Evolutionary conservation across 202 grass and related monocot species (phyloP), one percentile per base, ranked within the genome.

Genomic region (Saccharum hybrid): DNA sequence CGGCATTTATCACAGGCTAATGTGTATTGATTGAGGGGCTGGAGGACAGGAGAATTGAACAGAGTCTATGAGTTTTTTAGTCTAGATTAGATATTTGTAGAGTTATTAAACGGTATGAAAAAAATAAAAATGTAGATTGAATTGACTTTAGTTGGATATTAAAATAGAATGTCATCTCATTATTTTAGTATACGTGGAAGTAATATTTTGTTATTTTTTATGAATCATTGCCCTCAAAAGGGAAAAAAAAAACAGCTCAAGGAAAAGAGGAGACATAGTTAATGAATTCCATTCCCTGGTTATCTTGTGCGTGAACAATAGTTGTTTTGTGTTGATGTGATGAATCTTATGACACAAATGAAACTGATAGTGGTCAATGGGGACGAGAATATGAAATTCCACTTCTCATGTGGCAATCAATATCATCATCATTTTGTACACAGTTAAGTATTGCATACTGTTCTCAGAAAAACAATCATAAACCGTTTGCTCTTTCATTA

Each of bases 401-500:
- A 6, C 34, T 61, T 66, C n/a, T 72, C 33, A 67, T 34, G 3
- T 11, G 46, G 15, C 38, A 59, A 78, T 45, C 8, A 65, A 40
- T 68, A 19, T 16, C 16, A 71, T 19, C 45, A 68, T 37, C 21
- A 14, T 12, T n/a, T 75, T 64, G 34, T 77, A 42, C 26, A 5
- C 21, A 37, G 23, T 37, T 39, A 63, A 43, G 70, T 10, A 14
- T 72, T 28, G 54, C 63, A 22, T 48, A 12, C 5, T 41, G 1
- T 61, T 26, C n/a, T 26, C 31, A 5, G 56, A 59, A 39, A 59
- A 68, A 59, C 23, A 39, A 5, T 56, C 19, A 30, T 59, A 66
- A 89, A 64, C 8, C 31, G 2, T 77, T 66, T 85, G 11, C 9
- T 66, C 36, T 77, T 85, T 77, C 15, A 57, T 67, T 86, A 89